Conservation (phyloP, 1,284 basidiomycete species). For the Ustilago xerochloae region DNA sequence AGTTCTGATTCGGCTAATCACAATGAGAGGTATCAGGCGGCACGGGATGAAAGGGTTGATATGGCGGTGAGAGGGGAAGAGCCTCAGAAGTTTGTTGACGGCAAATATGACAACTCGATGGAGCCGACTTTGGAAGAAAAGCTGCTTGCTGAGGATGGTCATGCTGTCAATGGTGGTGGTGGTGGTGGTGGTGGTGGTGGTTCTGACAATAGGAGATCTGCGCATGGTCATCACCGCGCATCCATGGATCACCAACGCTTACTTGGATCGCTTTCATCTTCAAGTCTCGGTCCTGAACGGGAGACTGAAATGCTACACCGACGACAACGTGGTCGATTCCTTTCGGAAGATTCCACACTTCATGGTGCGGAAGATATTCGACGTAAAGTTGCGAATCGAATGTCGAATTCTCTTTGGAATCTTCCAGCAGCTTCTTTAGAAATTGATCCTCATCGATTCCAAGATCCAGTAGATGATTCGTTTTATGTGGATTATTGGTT, state of each 20-base stretch:
- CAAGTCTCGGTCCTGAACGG: constrained; percentile 27
- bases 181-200: background rate
- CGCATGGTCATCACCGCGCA: constrained; percentile 3
- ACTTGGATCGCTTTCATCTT: constrained; percentile 25
- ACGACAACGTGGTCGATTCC: constrained; percentile 20
- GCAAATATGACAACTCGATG: constrained; percentile 43
- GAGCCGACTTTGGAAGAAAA: constrained; percentile 53
- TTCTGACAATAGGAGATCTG: constrained; percentile 9
- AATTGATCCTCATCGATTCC: constrained; percentile 54
- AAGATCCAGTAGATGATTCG: constrained; percentile 54
- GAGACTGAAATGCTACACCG: constrained; percentile 36
- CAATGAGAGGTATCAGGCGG: constrained; percentile 38
- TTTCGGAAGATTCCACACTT: constrained; percentile 11
- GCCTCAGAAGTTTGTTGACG: constrained; percentile 34
- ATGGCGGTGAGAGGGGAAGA: constrained; percentile 31
- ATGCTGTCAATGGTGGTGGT: constrained; percentile 28
- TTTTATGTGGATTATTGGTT: constrained; percentile 65
- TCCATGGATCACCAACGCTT: constrained; percentile 22
- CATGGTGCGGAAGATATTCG: constrained; percentile 22
- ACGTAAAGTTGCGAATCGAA: constrained; percentile 35
- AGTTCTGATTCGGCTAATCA: constrained; percentile 18
- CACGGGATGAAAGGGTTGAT: constrained; percentile 32
- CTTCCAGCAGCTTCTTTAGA: constrained; percentile 39
- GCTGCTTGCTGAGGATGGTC: constrained; percentile 30
- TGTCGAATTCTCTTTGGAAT: constrained; percentile 53